phyloP scores from a whole-genome alignment of 148 eudicot species.

The Vaccinium corymbosum region DNA sequence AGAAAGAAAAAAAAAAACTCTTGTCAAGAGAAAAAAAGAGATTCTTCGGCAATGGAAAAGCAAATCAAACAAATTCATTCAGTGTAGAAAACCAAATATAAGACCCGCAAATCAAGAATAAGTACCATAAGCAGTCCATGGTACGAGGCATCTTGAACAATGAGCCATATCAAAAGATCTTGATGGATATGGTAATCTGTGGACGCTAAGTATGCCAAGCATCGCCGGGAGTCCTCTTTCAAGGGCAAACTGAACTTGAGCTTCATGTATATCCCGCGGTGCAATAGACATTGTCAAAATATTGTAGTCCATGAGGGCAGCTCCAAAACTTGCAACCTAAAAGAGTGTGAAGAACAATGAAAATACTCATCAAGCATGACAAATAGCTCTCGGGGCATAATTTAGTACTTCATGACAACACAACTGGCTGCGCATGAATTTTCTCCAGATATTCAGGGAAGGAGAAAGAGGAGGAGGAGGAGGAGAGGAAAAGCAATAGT shows the following conservation, averaged over 20 bases:
- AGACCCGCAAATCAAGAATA: not conserved
- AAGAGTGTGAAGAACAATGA: not conserved
- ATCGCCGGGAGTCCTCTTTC: conserved; percentile 64
- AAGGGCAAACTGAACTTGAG: conserved; percentile 62
- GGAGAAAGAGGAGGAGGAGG: not conserved
- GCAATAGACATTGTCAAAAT: conserved; percentile 64
- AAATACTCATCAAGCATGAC: not conserved
- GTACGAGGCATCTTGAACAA: conserved; percentile 61
- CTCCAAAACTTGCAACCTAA: conserved; percentile 62
- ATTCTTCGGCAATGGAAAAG: not conserved
- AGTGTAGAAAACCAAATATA: not conserved
- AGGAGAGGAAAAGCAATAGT: not conserved
- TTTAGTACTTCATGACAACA: not conserved
- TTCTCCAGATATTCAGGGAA: not conserved
- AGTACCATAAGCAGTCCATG: conserved; percentile 54
- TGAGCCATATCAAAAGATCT: conserved; percentile 61
- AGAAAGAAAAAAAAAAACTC: no score
- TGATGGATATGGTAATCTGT: conserved; percentile 53
- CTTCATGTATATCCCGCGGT: conserved; percentile 54
- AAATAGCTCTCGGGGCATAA: not conserved
- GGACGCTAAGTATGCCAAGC: conserved; percentile 46
- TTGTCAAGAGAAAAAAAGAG: not conserved
- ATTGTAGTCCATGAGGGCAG: conserved; percentile 38
- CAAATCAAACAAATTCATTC: not conserved
- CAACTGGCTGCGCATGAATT: no score